A percentile compares a stretch with the other conserved stretches of the same genome.
Conservation (phyloP, 2,329 filamentous ascomycete genomes). For the Paecilomyces fulvus region DNA sequence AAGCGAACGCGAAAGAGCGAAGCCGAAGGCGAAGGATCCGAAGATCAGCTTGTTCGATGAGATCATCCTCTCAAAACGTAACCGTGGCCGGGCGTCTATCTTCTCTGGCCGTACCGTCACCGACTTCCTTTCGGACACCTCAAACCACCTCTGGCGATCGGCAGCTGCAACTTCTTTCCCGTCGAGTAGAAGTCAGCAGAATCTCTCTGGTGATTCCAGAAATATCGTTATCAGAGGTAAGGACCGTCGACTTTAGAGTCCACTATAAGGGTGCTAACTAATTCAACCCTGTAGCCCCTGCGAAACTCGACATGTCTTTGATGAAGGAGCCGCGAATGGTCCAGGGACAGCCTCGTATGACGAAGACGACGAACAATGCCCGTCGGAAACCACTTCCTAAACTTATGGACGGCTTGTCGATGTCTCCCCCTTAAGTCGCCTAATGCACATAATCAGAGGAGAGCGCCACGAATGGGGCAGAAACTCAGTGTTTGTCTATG, state of each 20-base stretch:
- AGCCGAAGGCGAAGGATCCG: constrained; percentile 44
- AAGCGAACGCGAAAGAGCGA: constrained; percentile 51
- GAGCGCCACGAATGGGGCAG: too few species aligned
- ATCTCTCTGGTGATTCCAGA: constrained; percentile 43
- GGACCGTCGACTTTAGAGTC: constrained; percentile 9
- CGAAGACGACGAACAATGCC: constrained; percentile 35
- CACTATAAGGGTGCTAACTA: background rate
- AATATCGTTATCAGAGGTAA: constrained; percentile 43
- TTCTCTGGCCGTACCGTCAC: constrained; percentile 44
- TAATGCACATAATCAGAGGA: background rate
- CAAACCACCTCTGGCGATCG: constrained; percentile 56
- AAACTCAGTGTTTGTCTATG: background rate
- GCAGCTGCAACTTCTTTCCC: constrained; percentile 50
- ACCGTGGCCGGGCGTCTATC: constrained; percentile 50
- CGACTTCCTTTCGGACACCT: constrained; percentile 54
- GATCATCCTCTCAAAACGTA: constrained; percentile 56
- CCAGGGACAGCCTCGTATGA: constrained; percentile 68
- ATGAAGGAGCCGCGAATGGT: constrained; percentile 91
- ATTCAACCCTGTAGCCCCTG: constrained; percentile 42
- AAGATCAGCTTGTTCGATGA: constrained; percentile 55
- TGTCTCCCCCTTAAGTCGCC: constrained; percentile 23
- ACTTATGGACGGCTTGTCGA: constrained; percentile 32
- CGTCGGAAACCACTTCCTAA: constrained; percentile 36
- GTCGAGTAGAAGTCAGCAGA: constrained; percentile 39
- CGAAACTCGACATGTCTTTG: constrained; percentile 72